These are phyloP conservation scores for Ulmus americana DNA, from an alignment of 331 rosid species.

Conservation along the genomic window DNA sequence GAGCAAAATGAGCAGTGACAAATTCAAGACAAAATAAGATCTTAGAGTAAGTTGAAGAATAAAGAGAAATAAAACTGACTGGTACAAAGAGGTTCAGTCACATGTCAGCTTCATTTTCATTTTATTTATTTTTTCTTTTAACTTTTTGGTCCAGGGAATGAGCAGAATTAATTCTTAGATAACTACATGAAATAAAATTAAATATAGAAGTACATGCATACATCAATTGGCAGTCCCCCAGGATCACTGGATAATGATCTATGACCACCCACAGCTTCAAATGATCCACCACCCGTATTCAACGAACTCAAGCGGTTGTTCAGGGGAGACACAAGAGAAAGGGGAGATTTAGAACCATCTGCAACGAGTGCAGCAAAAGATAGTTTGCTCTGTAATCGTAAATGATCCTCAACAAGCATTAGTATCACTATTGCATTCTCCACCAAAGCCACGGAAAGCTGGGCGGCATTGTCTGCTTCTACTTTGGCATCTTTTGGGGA, in stretches of 20 bases:
- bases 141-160: neutral
- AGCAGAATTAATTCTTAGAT: neutral
- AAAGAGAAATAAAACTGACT: neutral
- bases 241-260: constrained; percentile 51
- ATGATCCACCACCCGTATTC: constrained; percentile 34
- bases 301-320: constrained; percentile 38
- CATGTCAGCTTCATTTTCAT: neutral
- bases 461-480: constrained; percentile 92
- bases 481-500: constrained; percentile 75
- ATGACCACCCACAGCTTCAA: constrained; percentile 36
- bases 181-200: constrained; percentile 4
- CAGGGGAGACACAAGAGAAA: constrained; percentile 59
- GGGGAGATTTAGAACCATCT: constrained; percentile 72
- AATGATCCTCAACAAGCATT: constrained; percentile 99
- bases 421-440: constrained; percentile 95
- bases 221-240: constrained; percentile 67
- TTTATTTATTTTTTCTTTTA: neutral
- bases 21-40: too few species aligned
- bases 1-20: too few species aligned
- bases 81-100: neutral
- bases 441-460: constrained; percentile 83
- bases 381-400: constrained; percentile 78
- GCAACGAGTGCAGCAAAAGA: constrained; percentile 44
- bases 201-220: constrained; percentile 30
- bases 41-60: neutral